Evolutionary conservation across 176 grass and related monocot genomes (phyloP).

Genomic region (Oryza longistaminata): DNA sequence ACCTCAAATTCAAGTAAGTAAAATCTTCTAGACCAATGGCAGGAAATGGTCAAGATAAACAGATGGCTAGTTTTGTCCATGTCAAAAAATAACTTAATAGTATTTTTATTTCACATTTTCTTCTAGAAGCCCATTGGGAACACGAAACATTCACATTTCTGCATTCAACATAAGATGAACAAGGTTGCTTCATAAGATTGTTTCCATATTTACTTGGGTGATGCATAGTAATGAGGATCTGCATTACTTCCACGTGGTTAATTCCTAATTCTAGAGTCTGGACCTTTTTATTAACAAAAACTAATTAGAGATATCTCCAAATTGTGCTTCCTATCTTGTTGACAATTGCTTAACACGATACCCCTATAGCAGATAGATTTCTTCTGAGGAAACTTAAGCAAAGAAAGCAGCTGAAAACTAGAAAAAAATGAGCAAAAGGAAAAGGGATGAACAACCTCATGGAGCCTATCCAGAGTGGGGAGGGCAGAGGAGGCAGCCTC

Average conservation of each 20-base stretch:
- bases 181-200: not conserved
- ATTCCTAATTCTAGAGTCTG: not conserved
- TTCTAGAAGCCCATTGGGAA: not conserved
- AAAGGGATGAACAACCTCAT: conserved; percentile 31
- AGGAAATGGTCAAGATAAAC: not conserved
- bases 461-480: conserved; percentile 54
- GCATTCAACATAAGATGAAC: conserved; percentile 5
- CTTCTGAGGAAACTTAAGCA: not conserved
- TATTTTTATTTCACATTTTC: not conserved
- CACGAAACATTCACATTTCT: not conserved
- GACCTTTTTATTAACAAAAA: not conserved
- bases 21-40: not conserved
- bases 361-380: not conserved
- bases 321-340: not conserved
- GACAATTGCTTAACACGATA: not conserved
- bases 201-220: not conserved
- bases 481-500: conserved; percentile 48
- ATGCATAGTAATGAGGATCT: not conserved
- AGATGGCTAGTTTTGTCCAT: not conserved
- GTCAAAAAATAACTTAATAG: not conserved
- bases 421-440: not conserved
- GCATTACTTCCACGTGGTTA: not conserved
- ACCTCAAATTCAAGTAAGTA: conserved; percentile 17
- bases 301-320: not conserved
- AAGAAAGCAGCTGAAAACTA: not conserved